phyloP scores from a whole-genome alignment of 805 yeast genomes.

The Myxozyma sirexii region DNA sequence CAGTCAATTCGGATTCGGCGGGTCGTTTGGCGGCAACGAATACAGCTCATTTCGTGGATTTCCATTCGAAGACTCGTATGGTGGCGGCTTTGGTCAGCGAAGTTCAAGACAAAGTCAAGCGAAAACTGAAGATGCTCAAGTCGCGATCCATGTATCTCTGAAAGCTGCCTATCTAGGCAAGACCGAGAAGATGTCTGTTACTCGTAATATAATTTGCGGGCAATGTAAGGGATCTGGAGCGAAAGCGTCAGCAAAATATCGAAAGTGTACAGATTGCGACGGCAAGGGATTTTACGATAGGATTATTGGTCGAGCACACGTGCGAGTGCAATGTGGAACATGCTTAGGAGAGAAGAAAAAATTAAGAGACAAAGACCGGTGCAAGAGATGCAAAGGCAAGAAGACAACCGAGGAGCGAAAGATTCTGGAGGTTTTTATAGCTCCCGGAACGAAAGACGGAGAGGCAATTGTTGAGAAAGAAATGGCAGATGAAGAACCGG shows the following conservation, averaged over 20 bases:
- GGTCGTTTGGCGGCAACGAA: slow-evolving; percentile 14
- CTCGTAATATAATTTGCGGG: slow-evolving; percentile 72
- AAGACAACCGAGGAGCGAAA: slow-evolving; percentile 65
- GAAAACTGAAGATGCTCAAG: slow-evolving; percentile 67
- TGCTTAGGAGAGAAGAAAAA: slow-evolving; percentile 75
- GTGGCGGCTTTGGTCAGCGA: too few species aligned
- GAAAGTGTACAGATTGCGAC: slow-evolving; percentile 65
- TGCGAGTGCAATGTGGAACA: slow-evolving; percentile 59
- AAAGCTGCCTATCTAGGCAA: slow-evolving; percentile 83
- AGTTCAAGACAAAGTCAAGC: too few species aligned
- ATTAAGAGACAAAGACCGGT: slow-evolving; percentile 65
- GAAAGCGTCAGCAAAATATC: slow-evolving; percentile 56
- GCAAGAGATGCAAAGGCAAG: slow-evolving; percentile 74
- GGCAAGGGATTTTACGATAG: slow-evolving; percentile 72
- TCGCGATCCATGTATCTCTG: slow-evolving; percentile 64
- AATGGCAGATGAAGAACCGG: slow-evolving; percentile 77
- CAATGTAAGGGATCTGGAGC: slow-evolving; percentile 66
- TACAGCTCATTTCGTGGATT: too few species aligned
- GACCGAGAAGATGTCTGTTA: slow-evolving; percentile 68
- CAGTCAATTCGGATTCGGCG: slow-evolving; percentile 37
- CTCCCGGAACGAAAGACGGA: slow-evolving; percentile 66
- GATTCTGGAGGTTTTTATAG: slow-evolving; percentile 73
- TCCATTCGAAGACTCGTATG: too few species aligned
- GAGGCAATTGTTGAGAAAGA: slow-evolving; percentile 64
- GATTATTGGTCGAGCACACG: too few species aligned